Conservation (phyloP, 1,284 basidiomycete species). For the Mycena sp. region DNA sequence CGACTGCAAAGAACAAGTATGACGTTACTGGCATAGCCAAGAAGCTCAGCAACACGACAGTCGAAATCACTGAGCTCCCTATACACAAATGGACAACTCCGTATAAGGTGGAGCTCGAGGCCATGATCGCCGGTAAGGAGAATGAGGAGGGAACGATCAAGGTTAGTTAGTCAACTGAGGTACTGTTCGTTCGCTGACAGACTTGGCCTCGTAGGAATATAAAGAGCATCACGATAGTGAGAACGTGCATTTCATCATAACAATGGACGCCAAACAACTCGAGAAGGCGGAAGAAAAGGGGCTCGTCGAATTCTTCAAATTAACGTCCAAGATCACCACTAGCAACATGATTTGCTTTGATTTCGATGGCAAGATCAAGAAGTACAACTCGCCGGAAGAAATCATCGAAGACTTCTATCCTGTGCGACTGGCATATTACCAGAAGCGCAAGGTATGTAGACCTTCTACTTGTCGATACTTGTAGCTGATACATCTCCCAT, state of each 20-base stretch:
- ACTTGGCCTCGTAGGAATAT: slow-evolving; percentile 73
- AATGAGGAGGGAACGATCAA: slow-evolving; percentile 69
- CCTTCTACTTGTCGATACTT: neutral
- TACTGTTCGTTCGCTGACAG: slow-evolving; percentile 10
- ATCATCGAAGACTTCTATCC: slow-evolving; percentile 96
- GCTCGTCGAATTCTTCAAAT: slow-evolving; percentile 91
- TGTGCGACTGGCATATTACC: slow-evolving; percentile 89
- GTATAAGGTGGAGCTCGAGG: slow-evolving; percentile 93
- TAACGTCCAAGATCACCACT: slow-evolving; percentile 85
- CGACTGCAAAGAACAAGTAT: slow-evolving; percentile 86
- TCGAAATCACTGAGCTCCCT: slow-evolving; percentile 96
- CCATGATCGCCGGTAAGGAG: slow-evolving; percentile 77
- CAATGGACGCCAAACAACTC: slow-evolving; percentile 84
- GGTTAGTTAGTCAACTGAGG: slow-evolving; percentile 47
- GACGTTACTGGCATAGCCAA: slow-evolving; percentile 82
- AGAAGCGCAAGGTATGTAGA: slow-evolving; percentile 88
- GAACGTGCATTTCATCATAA: slow-evolving; percentile 91
- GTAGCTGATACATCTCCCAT: neutral
- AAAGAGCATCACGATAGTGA: slow-evolving; percentile 96
- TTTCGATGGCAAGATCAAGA: slow-evolving; percentile 95
- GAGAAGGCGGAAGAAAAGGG: slow-evolving; percentile 92
- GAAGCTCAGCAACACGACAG: slow-evolving; percentile 87
- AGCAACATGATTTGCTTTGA: slow-evolving; percentile 99
- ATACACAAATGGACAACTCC: slow-evolving; percentile 95
- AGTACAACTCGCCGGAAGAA: slow-evolving; percentile 90